Percentiles rank a stretch among this genome's conserved stretches.
Evolutionary conservation across 192 early-diverging fungal species (phyloP).

Genomic region (Rhizophagus prolifer): DNA sequence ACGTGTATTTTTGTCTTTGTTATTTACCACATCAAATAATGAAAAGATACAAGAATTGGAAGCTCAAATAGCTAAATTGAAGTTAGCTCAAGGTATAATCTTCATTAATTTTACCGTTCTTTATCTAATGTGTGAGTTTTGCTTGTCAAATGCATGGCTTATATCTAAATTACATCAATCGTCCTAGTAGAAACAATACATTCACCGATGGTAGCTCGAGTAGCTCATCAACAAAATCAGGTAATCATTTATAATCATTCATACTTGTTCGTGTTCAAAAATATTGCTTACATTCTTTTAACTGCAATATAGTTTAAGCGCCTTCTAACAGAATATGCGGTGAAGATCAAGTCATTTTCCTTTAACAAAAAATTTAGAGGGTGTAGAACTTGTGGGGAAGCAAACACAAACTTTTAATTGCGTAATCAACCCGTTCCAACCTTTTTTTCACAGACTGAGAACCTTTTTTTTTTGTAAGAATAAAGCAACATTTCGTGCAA

Average conservation of each 20-base stretch:
- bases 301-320: not conserved
- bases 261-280: constrained; percentile 6
- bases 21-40: not conserved
- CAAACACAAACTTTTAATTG: no score
- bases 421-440: no score
- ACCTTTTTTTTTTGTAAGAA: no score
- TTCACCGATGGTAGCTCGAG: not conserved
- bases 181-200: not conserved
- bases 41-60: not conserved
- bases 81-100: not conserved
- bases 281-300: constrained; percentile 1
- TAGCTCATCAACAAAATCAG: not conserved
- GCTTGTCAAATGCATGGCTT: not conserved
- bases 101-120: not conserved
- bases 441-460: no score
- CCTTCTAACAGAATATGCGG: not conserved
- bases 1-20: not conserved
- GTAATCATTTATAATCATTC: constrained; percentile 6
- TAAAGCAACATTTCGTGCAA: no score
- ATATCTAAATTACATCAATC: no score
- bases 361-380: not conserved
- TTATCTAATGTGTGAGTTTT: not conserved
- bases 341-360: not conserved
- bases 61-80: not conserved
- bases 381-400: no score